Evolutionary conservation across 176 grass and related monocot genomes (phyloP).

Genomic region (Hordeum marinum): DNA sequence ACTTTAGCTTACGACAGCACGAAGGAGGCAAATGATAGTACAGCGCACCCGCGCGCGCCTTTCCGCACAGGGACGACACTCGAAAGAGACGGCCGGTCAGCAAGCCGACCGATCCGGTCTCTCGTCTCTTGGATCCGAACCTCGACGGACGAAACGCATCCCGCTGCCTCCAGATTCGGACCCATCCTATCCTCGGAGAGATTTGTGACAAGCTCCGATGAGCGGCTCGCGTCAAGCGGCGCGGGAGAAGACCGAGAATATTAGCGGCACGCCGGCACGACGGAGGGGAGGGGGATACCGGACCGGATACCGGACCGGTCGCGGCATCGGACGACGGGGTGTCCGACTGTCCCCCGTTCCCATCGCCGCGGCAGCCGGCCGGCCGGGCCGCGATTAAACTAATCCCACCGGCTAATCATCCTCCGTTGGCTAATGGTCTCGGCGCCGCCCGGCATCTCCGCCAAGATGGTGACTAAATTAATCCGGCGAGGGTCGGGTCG

Average conservation of each 20-base stretch:
- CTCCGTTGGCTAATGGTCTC: background rate
- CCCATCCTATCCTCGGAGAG: background rate
- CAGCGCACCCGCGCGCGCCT: too few relatives aligned
- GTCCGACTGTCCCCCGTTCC: background rate
- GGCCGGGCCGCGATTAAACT: background rate
- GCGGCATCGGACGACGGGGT: background rate
- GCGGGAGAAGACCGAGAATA: background rate
- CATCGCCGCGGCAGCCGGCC: background rate
- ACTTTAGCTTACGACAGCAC: too few relatives aligned
- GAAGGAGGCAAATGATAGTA: too few relatives aligned
- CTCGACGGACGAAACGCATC: too few relatives aligned
- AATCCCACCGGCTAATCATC: background rate
- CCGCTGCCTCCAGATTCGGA: background rate
- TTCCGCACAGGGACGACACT: too few relatives aligned
- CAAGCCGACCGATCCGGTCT: too few relatives aligned
- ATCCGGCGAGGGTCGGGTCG: too few relatives aligned
- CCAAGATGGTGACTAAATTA: too few relatives aligned
- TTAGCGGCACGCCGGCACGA: background rate
- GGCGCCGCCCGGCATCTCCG: background rate
- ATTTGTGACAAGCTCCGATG: background rate
- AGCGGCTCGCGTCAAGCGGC: background rate
- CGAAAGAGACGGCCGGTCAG: too few relatives aligned
- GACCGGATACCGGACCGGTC: background rate
- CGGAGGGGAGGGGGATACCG: background rate
- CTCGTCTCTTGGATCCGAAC: too few relatives aligned